Evolutionary conservation across 2,329 filamentous ascomycete genomes (phyloP).

Genomic region (Fusarium domesticum): DNA sequence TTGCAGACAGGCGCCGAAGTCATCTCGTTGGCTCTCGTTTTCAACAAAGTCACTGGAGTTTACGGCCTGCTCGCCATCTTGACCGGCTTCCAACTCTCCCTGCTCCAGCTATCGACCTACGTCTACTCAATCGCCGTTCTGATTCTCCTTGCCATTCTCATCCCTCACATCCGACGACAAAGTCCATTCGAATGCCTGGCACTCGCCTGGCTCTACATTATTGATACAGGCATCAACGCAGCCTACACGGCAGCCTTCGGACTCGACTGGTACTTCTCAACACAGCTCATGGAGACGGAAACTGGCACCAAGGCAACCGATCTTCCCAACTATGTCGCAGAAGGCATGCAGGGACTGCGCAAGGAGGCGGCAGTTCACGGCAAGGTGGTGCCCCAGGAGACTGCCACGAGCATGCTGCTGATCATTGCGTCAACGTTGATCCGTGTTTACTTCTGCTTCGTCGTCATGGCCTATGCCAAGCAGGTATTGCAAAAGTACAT

Average conservation of each 20-base stretch:
- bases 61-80: slow-evolving; percentile 87
- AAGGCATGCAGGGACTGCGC: slow-evolving; percentile 35
- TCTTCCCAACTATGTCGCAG: slow-evolving; percentile 29
- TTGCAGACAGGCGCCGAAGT: slow-evolving; percentile 84
- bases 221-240: slow-evolving; percentile 80
- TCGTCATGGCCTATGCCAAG: slow-evolving; percentile 80
- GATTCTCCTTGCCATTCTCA: slow-evolving; percentile 63
- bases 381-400: slow-evolving; percentile 51
- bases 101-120: slow-evolving; percentile 86
- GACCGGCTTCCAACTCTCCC: slow-evolving; percentile 79
- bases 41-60: slow-evolving; percentile 90
- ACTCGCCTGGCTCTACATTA: slow-evolving; percentile 79
- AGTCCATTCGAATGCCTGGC: slow-evolving; percentile 75
- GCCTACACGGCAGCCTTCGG: slow-evolving; percentile 81
- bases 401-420: slow-evolving; percentile 71
- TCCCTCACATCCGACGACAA: slow-evolving; percentile 76
- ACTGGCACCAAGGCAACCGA: slow-evolving; percentile 22
- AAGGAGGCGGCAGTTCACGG: slow-evolving; percentile 35
- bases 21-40: slow-evolving; percentile 75
- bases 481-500: slow-evolving; percentile 68
- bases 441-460: slow-evolving; percentile 77
- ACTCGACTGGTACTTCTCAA: slow-evolving; percentile 77
- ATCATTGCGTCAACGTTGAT: slow-evolving; percentile 72
- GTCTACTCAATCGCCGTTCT: slow-evolving; percentile 78
- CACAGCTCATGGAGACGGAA: slow-evolving; percentile 46